Percentiles rank a stretch among this genome's conserved stretches.
These are phyloP conservation scores for Tulasnella calospora DNA, from an alignment of 768 basidiomycete species.

Conservation along the genomic window DNA sequence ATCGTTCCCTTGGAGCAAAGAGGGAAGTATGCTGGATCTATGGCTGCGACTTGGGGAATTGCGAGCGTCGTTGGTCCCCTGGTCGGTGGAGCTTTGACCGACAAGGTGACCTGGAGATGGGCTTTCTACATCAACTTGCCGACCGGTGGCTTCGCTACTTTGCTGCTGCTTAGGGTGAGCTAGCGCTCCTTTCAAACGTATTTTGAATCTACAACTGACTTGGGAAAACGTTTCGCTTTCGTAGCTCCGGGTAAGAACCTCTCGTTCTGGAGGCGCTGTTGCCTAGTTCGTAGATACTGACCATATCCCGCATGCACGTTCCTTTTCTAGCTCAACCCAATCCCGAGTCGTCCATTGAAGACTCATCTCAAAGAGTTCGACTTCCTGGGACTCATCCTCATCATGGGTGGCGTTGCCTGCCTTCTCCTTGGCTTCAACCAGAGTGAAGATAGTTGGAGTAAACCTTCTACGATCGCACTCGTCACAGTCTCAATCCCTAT, in stretches of 20 bases:
- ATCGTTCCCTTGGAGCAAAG: slow-evolving; percentile 77
- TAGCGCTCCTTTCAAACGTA: not conserved
- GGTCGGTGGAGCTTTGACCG: slow-evolving; percentile 74
- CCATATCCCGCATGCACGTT: not conserved
- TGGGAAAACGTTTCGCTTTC: not conserved
- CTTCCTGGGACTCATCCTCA: slow-evolving; percentile 58
- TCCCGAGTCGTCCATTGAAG: slow-evolving; percentile 51
- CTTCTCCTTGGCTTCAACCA: slow-evolving; percentile 69
- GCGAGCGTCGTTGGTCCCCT: slow-evolving; percentile 69
- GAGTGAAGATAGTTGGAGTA: slow-evolving; percentile 62
- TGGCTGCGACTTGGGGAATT: slow-evolving; percentile 75
- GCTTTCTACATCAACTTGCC: slow-evolving; percentile 45
- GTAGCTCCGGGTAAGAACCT: slow-evolving; percentile 12
- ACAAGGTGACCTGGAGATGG: slow-evolving; percentile 80
- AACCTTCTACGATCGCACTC: slow-evolving; percentile 52
- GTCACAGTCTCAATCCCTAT: slow-evolving; percentile 55
- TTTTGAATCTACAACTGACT: not conserved
- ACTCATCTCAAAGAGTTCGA: slow-evolving; percentile 66
- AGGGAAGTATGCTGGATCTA: slow-evolving; percentile 68
- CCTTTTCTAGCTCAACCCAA: slow-evolving; percentile 59
- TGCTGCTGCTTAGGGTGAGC: slow-evolving; percentile 59
- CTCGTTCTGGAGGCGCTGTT: not conserved
- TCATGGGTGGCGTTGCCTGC: slow-evolving; percentile 61
- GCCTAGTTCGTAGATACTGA: not conserved
- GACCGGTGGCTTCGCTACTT: slow-evolving; percentile 57